Evolutionary conservation across 2,329 filamentous ascomycete species (phyloP), one percentile per base, ranked within the genome.

Genomic region (Beauveria sp.): DNA sequence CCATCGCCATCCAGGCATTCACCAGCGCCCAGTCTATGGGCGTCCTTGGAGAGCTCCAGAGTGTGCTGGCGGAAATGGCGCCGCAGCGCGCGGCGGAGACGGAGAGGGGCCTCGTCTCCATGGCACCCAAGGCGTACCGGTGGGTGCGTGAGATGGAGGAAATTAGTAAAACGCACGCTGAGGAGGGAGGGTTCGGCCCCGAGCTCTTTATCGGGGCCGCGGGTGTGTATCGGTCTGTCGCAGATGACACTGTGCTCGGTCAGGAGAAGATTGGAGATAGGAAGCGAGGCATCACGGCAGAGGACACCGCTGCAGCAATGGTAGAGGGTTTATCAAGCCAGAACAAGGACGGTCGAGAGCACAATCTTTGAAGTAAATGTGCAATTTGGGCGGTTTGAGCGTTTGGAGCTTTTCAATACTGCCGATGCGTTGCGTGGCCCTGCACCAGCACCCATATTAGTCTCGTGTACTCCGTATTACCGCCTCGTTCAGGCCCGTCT

Each of bases 91-190:
- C 78, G 16, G 71, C 74, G 28, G 69, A 73, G 55, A 83, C 79
- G 0, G 79, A 83, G 67, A 76, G 70, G 38, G 75, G 80, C 2
- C 75, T 90, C 9, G 76, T 81, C 4, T 76, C 72, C 16, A 89
- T 91, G 82, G 80, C 88, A 26, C 84, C 85, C 8, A 93, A 92
- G 74, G 89, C 89, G 20, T 91, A 91, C 71, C 78, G 89, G 12
- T 93, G 89, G 88, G 86, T 90, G 0, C 77, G 80, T 40, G 89
- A 92, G 77, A 91, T 93, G 89, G 81, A 86, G 67, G 85, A 92
- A 77, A 91, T 93, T 69, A 83, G 82, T 4, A 76, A 80, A 62
- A 89, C 87, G 3, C 87, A 90, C 70, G 74, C 74, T 7, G 80
- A 83, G 48, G 86, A 88, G 60, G 88, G 85, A 1, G 87, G 87